Conservation (phyloP, 371 early-diverging fungal genomes). For the Dichotomocladium elegans region DNA sequence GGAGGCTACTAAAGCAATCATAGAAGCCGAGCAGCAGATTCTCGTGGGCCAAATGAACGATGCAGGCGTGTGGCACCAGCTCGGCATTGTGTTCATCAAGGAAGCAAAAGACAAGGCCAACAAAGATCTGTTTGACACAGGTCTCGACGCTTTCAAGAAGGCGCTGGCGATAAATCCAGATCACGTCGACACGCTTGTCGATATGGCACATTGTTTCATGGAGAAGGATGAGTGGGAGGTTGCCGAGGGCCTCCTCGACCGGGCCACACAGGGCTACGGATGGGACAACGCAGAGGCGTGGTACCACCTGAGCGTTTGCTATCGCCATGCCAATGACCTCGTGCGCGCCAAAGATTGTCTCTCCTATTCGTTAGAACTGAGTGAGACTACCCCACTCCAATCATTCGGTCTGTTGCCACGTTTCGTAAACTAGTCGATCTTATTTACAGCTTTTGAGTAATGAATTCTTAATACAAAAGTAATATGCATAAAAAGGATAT, state of each 20-base stretch:
- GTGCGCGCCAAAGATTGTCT: slow-evolving; percentile 29
- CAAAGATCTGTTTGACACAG: slow-evolving; percentile 20
- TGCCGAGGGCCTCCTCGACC: slow-evolving; percentile 27
- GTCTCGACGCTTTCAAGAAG: slow-evolving; percentile 45
- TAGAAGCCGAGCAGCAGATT: slow-evolving; percentile 58
- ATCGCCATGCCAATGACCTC: slow-evolving; percentile 18
- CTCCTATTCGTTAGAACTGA: slow-evolving; percentile 29
- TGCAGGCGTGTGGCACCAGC: slow-evolving; percentile 52
- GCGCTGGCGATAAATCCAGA: slow-evolving; percentile 39
- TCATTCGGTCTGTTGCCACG: slow-evolving; percentile 19
- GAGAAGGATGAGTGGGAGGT: slow-evolving; percentile 19
- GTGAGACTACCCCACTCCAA: slow-evolving; percentile 21
- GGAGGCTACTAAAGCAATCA: slow-evolving; percentile 58
- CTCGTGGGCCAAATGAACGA: slow-evolving; percentile 29
- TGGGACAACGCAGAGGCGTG: slow-evolving; percentile 38
- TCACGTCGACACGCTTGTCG: slow-evolving; percentile 19
- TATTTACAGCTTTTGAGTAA: neutral
- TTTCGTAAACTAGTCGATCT: slow-evolving; percentile 18
- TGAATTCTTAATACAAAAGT: neutral
- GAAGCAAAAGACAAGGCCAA: neutral
- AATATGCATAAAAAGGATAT: neutral
- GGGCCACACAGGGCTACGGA: slow-evolving; percentile 23
- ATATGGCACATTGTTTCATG: slow-evolving; percentile 22
- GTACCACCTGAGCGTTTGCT: slow-evolving; percentile 24
- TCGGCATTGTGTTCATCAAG: slow-evolving; percentile 40